phyloP scores from a whole-genome alignment of 1,139 yeast species.

The Candida glucosophila region DNA sequence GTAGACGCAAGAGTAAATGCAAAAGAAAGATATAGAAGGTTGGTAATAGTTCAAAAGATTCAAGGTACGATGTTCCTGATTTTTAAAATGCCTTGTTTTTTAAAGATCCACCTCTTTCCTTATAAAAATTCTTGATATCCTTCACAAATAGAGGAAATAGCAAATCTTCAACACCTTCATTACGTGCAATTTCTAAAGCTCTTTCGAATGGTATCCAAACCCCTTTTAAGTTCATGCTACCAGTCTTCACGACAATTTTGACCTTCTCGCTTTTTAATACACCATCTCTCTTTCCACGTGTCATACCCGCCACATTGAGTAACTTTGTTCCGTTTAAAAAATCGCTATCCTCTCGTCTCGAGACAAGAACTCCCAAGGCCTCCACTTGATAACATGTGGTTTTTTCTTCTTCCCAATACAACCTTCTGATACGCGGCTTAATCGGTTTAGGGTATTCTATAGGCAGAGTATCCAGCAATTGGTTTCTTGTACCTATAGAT shows the following conservation, averaged over 20 bases:
- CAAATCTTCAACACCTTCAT: slow-evolving; percentile 30
- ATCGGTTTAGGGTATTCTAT: slow-evolving; percentile 10
- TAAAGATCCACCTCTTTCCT: slow-evolving; percentile 18
- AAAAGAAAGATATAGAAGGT: too few species aligned
- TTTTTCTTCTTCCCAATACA: slow-evolving; percentile 40
- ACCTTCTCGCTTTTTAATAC: slow-evolving; percentile 46
- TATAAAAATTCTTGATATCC: slow-evolving; percentile 28
- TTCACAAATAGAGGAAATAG: slow-evolving; percentile 40
- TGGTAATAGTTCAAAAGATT: too few species aligned
- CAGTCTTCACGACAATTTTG: slow-evolving; percentile 40
- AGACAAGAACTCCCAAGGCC: slow-evolving; percentile 35
- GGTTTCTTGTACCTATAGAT: slow-evolving; percentile 5
- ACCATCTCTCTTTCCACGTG: slow-evolving; percentile 94
- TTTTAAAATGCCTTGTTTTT: too few species aligned
- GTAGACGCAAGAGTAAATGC: too few species aligned
- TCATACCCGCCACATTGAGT: slow-evolving; percentile 88
- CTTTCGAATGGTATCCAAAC: slow-evolving; percentile 52
- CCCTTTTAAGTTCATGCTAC: slow-evolving; percentile 47
- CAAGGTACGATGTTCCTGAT: too few species aligned
- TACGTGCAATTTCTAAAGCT: slow-evolving; percentile 43
- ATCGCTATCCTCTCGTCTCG: slow-evolving; percentile 44
- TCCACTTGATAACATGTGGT: slow-evolving; percentile 44
- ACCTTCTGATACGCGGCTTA: slow-evolving; percentile 36
- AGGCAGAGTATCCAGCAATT: slow-evolving; percentile 1
- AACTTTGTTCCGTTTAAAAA: slow-evolving; percentile 53